Evolutionary conservation across 2,329 filamentous ascomycete genomes (phyloP), one percentile per base, ranked within the genome.

Genomic region (Tolypocladium endophyticum): DNA sequence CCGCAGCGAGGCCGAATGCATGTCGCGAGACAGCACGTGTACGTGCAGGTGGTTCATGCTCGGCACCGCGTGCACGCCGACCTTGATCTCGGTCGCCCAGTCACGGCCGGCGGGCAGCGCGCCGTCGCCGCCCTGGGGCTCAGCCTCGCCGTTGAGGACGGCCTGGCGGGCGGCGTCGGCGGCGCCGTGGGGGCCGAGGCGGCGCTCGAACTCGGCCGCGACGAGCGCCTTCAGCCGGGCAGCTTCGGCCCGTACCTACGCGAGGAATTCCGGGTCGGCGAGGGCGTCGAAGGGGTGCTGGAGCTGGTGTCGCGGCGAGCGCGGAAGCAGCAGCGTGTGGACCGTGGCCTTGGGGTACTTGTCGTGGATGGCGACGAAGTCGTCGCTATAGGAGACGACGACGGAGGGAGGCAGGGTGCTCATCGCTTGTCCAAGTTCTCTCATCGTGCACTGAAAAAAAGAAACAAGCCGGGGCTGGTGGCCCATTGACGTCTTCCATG

Each of bases 1-100:
- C 74, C 87, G 90, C 73, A 97, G 65, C 54, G 80, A 81, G 14
- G 83, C 80, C 43, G 87, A 91, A 66, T 85, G 80, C 79, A 90
- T 87, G 71, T 99, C 94, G 23, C 84, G 79, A 45, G 89, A 90
- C 60, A 97, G 75, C 36, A 97, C 85, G 72, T 99, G 94, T 4
- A 97, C 80, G 73, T 99, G 94, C 59, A 97, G 71, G 71, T 97
- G 91, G 63, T 84, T 87, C 94, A 99, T 97, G 59, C 88, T 92
- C 3, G 94, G 94, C 65, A 87, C 85, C 3, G 90, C 88, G 74
- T 99, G 94, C 9, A 96, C 82, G 18, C 94, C 94, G 25, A 86
- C 82, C 56, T 84, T 82, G 56, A 97, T 81, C 33, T 94, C 90
- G 16, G 77, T 76, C 47, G 77, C 74, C 90, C 92, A 97, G 74